Conservation (phyloP, 768 basidiomycete species). For the Hydnum rufescens region DNA sequence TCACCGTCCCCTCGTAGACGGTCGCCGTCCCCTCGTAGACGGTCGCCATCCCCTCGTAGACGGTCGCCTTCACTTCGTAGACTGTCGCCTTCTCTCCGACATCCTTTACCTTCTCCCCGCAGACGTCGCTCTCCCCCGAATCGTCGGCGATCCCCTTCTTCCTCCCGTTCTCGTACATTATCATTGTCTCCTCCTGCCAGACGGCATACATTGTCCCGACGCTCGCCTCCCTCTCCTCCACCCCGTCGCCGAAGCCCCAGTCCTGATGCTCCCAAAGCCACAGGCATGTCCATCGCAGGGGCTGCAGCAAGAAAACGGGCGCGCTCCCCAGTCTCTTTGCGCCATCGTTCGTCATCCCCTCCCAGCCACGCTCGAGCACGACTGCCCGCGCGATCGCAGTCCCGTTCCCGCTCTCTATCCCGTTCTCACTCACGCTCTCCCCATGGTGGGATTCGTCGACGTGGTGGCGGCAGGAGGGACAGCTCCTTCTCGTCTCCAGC, state of each 20-base stretch:
- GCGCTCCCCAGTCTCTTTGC: background rate
- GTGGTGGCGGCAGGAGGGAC: background rate
- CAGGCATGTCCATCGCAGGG: conserved; percentile 20
- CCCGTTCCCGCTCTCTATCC: background rate
- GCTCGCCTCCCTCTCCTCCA: conserved; percentile 7
- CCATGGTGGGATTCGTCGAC: background rate
- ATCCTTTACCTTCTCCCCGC: conserved; percentile 24
- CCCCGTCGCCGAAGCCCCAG: conserved; percentile 27
- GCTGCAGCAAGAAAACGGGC: background rate
- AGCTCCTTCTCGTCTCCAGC: conserved; percentile 1
- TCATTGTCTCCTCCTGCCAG: conserved; percentile 24
- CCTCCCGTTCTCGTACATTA: conserved; percentile 9
- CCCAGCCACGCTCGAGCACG: background rate
- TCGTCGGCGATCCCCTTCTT: conserved; percentile 15
- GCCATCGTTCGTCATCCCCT: background rate
- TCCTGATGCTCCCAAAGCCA: no score
- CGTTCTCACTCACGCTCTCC: background rate
- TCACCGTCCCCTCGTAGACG: conserved; percentile 15
- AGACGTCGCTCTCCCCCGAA: conserved; percentile 22
- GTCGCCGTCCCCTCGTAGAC: conserved; percentile 4
- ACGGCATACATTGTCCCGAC: conserved; percentile 18
- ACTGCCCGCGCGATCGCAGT: background rate
- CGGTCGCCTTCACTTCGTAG: background rate
- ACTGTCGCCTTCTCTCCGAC: conserved; percentile 5
- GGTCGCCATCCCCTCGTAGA: conserved; percentile 6